Conservation (phyloP, 495 filamentous ascomycete genomes). For the Lichenothelia convexa region DNA sequence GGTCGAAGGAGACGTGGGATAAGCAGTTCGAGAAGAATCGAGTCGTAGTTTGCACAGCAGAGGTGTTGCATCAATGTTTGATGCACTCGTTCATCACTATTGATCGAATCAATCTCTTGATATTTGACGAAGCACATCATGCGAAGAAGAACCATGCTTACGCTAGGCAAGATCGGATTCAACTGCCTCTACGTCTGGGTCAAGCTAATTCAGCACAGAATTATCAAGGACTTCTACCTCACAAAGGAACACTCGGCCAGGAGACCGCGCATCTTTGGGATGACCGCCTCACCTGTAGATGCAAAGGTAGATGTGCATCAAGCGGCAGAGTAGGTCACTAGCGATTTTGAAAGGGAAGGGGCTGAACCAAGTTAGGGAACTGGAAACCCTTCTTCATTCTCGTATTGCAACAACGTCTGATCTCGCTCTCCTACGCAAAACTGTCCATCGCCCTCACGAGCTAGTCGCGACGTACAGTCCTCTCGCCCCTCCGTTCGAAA, state of each 20-base stretch:
- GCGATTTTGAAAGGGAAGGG: not conserved
- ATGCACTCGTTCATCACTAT: conserved; percentile 67
- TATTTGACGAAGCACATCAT: conserved; percentile 96
- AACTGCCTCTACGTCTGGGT: not conserved
- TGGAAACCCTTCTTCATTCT: conserved; percentile 62
- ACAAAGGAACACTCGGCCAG: conserved; percentile 21
- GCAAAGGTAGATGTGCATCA: conserved; percentile 48
- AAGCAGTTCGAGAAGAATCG: conserved; percentile 50
- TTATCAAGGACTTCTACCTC: conserved; percentile 75
- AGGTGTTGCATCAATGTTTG: conserved; percentile 64
- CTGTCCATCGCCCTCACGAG: conserved; percentile 42
- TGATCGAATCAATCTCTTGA: conserved; percentile 68
- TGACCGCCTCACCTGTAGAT: conserved; percentile 97
- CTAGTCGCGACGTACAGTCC: conserved; percentile 36
- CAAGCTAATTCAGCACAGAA: conserved; percentile 25
- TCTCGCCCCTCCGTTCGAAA: conserved; percentile 36
- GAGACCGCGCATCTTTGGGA: conserved; percentile 74
- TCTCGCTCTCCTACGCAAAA: conserved; percentile 37
- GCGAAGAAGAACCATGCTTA: conserved; percentile 90
- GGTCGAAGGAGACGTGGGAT: conserved; percentile 50
- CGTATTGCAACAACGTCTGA: conserved; percentile 71
- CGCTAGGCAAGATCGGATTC: conserved; percentile 43
- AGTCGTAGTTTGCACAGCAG: conserved; percentile 88
- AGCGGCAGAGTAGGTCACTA: conserved; percentile 37
- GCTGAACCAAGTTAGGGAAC: conserved; percentile 27